These are phyloP conservation scores for Leishmania lainsoni DNA, from an alignment of 208 protist genomes.

Conservation along the genomic window DNA sequence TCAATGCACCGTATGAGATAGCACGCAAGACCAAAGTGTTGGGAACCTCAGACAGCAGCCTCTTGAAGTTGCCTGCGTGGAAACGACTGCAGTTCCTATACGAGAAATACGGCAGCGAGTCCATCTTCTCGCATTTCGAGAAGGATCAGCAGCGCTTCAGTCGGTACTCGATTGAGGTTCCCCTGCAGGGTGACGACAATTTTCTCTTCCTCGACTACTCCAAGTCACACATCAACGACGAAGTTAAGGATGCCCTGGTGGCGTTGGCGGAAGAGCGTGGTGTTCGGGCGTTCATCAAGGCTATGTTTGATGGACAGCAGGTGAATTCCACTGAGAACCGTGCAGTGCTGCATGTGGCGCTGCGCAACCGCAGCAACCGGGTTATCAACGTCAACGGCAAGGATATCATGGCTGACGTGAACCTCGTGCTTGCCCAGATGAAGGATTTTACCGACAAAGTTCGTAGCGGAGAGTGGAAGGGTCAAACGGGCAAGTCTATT, in stretches of 20 bases:
- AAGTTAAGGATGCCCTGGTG: slow-evolving; percentile 89
- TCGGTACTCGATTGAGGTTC: slow-evolving; percentile 70
- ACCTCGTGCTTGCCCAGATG: slow-evolving; percentile 94
- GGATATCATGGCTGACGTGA: slow-evolving; percentile 95
- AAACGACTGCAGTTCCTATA: slow-evolving; percentile 68
- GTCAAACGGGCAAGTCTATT: slow-evolving; percentile 95
- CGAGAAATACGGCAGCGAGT: slow-evolving; percentile 60
- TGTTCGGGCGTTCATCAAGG: slow-evolving; percentile 69
- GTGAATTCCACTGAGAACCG: slow-evolving; percentile 96
- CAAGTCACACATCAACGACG: slow-evolving; percentile 95
- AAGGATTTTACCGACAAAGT: slow-evolving; percentile 85
- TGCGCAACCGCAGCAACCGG: slow-evolving; percentile 94
- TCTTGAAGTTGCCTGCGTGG: slow-evolving; percentile 59
- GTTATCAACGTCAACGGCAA: slow-evolving; percentile 92
- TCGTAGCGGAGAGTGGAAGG: slow-evolving; percentile 91
- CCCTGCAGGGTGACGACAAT: slow-evolving; percentile 56
- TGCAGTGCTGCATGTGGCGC: slow-evolving; percentile 95
- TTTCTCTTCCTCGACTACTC: slow-evolving; percentile 96
- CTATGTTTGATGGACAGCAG: slow-evolving; percentile 94
- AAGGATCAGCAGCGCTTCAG: slow-evolving; percentile 62
- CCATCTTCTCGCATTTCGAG: slow-evolving; percentile 74
- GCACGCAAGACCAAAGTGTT: slow-evolving; percentile 50
- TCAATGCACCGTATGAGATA: slow-evolving; percentile 66
- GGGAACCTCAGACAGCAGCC: slow-evolving; percentile 37
- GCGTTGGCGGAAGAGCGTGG: slow-evolving; percentile 83